phyloP scores from a whole-genome alignment of 768 basidiomycete species.

The Mrakia hoshinonis region DNA sequence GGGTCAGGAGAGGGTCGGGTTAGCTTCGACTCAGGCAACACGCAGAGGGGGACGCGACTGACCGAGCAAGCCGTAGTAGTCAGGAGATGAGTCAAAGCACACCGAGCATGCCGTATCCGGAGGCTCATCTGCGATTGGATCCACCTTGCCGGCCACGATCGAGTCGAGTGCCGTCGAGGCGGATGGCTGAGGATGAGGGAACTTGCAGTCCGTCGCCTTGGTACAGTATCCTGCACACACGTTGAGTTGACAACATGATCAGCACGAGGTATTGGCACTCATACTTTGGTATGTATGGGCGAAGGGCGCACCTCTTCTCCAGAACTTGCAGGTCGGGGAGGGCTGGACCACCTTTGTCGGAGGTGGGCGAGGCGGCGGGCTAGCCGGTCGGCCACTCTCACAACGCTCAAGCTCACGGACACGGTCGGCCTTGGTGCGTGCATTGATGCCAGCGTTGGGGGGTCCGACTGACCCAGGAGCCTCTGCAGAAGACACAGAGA shows the following conservation, averaged over 20 bases:
- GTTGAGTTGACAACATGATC: no score
- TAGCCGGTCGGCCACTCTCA: not conserved
- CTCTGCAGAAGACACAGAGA: not conserved
- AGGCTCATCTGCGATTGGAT: not conserved
- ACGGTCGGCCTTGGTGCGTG: not conserved
- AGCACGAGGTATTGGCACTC: not conserved
- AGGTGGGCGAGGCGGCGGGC: not conserved
- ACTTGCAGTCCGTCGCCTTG: slow-evolving; percentile 66
- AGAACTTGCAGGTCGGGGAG: not conserved
- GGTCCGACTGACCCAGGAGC: not conserved
- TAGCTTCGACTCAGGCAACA: slow-evolving; percentile 46
- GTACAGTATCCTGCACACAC: slow-evolving; percentile 56
- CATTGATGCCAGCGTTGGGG: slow-evolving; percentile 7
- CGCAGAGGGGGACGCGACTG: slow-evolving; percentile 62
- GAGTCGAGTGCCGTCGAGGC: not conserved
- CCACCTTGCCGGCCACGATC: no score
- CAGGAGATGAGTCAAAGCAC: slow-evolving; percentile 14
- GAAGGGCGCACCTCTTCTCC: not conserved
- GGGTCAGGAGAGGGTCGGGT: not conserved
- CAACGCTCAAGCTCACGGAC: no score
- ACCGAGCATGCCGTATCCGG: not conserved
- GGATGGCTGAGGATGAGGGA: slow-evolving; percentile 47
- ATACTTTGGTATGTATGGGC: no score
- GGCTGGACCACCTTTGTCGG: not conserved
- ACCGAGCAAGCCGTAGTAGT: slow-evolving; percentile 47